These are phyloP conservation scores for Saccharomycopsis sp. DNA, from an alignment of 805 yeast genomes.

Conservation along the genomic window DNA sequence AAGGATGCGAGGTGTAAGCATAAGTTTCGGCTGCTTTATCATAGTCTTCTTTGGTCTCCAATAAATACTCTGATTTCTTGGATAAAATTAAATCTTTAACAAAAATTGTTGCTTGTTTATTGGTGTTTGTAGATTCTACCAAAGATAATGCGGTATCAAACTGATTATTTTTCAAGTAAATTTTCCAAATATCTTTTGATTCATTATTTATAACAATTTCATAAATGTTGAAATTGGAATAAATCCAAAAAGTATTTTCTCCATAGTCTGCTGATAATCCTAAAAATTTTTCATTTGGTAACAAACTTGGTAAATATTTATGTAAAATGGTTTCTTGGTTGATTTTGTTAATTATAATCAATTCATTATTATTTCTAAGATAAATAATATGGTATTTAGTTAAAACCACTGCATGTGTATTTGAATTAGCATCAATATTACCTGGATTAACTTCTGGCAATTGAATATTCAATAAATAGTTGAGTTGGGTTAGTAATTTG, in stretches of 20 bases:
- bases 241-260: conserved; percentile 66
- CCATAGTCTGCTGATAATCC: conserved; percentile 42
- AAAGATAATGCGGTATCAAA: conserved; percentile 58
- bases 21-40: conserved; percentile 42
- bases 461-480: conserved; percentile 31
- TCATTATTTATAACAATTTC: conserved; percentile 69
- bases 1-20: conserved; percentile 53
- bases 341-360: conserved; percentile 39
- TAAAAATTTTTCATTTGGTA: conserved; percentile 27
- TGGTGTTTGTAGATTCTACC: conserved; percentile 12
- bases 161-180: conserved; percentile 37
- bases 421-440: background rate
- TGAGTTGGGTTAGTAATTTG: conserved; percentile 26
- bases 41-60: conserved; percentile 25
- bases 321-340: conserved; percentile 37
- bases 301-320: conserved; percentile 27
- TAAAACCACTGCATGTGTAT: conserved; percentile 32
- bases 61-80: conserved; percentile 42
- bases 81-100: conserved; percentile 39
- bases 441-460: conserved; percentile 22
- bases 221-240: conserved; percentile 45
- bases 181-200: conserved; percentile 63
- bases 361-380: conserved; percentile 27
- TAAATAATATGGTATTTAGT: conserved; percentile 46
- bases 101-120: conserved; percentile 25